Conservation (phyloP, 495 filamentous ascomycete genomes). For the Amphirosellinia nigrospora region DNA sequence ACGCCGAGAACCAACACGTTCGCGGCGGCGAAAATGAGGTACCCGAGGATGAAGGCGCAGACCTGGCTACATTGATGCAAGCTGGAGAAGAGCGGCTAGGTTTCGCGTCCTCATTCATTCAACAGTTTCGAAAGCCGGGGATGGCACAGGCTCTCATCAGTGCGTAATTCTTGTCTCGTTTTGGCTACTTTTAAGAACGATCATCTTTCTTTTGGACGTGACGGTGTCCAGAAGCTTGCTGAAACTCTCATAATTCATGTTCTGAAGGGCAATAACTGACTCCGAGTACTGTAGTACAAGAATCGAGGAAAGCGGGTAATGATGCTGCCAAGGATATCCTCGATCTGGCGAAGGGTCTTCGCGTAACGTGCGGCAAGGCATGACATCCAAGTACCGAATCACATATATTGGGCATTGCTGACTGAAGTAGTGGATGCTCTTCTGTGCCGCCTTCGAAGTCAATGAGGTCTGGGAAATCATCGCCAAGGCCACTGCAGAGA, state of each 20-base stretch:
- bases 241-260: too few species aligned
- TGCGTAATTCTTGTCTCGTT: too few species aligned
- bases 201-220: too few species aligned
- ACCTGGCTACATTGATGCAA: conserved; percentile 33
- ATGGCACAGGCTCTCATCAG: conserved; percentile 46
- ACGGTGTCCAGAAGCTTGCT: too few species aligned
- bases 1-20: conserved; percentile 41
- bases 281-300: too few species aligned
- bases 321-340: conserved; percentile 60
- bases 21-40: conserved; percentile 50
- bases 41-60: conserved; percentile 39
- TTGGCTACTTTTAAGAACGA: too few species aligned
- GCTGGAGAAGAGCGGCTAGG: conserved; percentile 46
- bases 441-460: conserved; percentile 60
- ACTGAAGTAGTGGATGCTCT: conserved; percentile 77
- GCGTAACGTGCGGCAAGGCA: conserved; percentile 69
- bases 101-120: conserved; percentile 42
- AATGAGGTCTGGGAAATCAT: conserved; percentile 68
- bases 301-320: conserved; percentile 57
- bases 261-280: too few species aligned
- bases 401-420: background rate
- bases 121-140: conserved; percentile 32
- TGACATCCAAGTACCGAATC: conserved; percentile 6
- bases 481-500: conserved; percentile 64
- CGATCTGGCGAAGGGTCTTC: conserved; percentile 59